These are phyloP conservation scores for Beverwykella pulmonaria DNA, from an alignment of 495 filamentous ascomycete species.

Conservation along the genomic window DNA sequence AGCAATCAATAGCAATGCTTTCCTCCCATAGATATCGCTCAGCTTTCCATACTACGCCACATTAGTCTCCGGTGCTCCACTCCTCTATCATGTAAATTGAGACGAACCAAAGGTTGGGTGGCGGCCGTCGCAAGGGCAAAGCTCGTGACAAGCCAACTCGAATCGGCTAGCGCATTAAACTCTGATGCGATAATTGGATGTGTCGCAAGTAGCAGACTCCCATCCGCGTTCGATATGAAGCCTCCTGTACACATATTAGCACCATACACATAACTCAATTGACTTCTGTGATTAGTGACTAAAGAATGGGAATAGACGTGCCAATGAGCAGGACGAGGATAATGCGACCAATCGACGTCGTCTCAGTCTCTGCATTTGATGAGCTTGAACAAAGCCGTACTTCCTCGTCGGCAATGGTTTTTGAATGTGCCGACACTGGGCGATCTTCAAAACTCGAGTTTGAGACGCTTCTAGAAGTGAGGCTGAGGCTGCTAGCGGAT, in stretches of 20 bases:
- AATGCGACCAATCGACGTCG: constrained; percentile 19
- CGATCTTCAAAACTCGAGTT: background rate
- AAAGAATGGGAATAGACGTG: background rate
- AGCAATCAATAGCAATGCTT: constrained; percentile 46
- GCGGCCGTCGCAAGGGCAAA: constrained; percentile 64
- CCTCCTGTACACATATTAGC: constrained; percentile 52
- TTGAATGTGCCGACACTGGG: background rate
- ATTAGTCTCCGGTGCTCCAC: background rate
- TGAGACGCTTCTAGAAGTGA: background rate
- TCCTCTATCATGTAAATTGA: background rate
- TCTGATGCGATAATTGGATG: constrained; percentile 67
- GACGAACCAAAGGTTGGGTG: constrained; percentile 53
- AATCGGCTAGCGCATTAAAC: constrained; percentile 61
- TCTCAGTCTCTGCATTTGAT: background rate
- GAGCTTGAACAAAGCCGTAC: background rate
- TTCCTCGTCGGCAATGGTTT: constrained; percentile 12
- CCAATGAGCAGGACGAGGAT: constrained; percentile 21
- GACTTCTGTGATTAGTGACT: too few relatives aligned
- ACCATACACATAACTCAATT: background rate
- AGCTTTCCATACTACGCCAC: constrained; percentile 51
- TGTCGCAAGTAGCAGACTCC: constrained; percentile 64
- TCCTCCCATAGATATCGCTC: constrained; percentile 54
- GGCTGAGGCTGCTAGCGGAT: constrained; percentile 7
- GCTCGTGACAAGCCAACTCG: constrained; percentile 68
- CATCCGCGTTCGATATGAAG: constrained; percentile 66